These are phyloP conservation scores for Mucor sp. DNA, from an alignment of 371 early-diverging fungal species.

Conservation along the genomic window DNA sequence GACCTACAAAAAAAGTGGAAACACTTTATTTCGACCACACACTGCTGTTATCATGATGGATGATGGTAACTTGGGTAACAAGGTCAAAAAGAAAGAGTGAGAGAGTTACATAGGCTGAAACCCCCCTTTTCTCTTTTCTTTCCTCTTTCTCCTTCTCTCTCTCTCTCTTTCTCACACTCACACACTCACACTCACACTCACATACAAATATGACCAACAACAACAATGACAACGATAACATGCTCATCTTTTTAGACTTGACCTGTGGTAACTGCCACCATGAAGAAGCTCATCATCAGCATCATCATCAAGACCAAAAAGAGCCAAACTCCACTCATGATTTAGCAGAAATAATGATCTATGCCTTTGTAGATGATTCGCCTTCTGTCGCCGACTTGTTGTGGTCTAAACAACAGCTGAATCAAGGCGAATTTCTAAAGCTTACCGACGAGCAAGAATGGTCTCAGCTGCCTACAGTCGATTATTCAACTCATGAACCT, in stretches of 20 bases:
- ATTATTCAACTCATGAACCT: constrained; percentile 28
- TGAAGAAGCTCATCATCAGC: not conserved
- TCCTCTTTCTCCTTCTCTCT: not conserved
- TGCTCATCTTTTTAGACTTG: constrained; percentile 5
- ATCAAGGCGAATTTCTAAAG: constrained; percentile 22
- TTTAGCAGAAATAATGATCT: constrained; percentile 21
- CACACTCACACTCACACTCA: not conserved
- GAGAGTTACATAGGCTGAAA: not conserved
- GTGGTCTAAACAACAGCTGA: constrained; percentile 22
- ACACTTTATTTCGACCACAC: not conserved
- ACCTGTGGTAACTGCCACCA: constrained; percentile 5
- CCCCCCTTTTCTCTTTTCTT: not conserved
- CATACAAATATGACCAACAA: not conserved
- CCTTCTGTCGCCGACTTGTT: constrained; percentile 25
- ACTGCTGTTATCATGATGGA: not conserved
- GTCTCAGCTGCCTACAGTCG: constrained; percentile 1
- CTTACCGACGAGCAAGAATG: constrained; percentile 22
- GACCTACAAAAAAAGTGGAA: not conserved
- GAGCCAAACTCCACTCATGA: constrained; percentile 26
- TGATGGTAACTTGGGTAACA: not conserved
- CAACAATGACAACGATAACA: not conserved
- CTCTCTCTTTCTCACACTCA: not conserved
- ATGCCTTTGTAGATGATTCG: constrained; percentile 23
- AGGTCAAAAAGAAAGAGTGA: not conserved
- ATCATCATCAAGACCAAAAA: constrained; percentile 1